Evolutionary conservation across 2,329 filamentous ascomycete species (phyloP).

Genomic region (Macroventuria anomochaeta): DNA sequence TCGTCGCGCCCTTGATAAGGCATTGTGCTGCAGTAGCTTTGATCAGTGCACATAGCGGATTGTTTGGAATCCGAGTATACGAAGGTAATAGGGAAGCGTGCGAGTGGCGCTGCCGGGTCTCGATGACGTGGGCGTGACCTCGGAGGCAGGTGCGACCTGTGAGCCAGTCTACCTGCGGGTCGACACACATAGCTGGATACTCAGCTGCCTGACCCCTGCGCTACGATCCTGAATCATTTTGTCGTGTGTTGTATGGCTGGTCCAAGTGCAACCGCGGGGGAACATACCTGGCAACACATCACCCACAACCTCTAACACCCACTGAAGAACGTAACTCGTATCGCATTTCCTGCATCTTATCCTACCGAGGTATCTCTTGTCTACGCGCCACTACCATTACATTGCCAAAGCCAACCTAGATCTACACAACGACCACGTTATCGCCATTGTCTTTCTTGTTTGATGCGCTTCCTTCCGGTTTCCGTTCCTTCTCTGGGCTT

Average conservation of each 20-base stretch:
- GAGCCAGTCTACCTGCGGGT: no score
- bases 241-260: neutral
- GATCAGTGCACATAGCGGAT: neutral
- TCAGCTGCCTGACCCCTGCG: no score
- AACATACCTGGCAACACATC: neutral
- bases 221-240: no score
- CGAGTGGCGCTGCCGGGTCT: no score
- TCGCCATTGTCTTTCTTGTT: constrained; percentile 1
- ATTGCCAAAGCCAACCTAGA: neutral
- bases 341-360: constrained; percentile 12
- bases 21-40: neutral
- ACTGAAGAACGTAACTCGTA: constrained; percentile 11
- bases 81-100: no score
- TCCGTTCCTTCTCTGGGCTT: constrained; percentile 8
- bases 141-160: no score
- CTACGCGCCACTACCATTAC: constrained; percentile 19
- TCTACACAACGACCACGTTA: constrained; percentile 12
- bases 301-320: neutral
- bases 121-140: no score
- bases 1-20: neutral
- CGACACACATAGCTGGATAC: no score
- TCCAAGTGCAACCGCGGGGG: neutral
- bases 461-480: neutral
- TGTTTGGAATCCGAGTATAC: no score
- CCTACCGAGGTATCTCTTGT: constrained; percentile 18